Percentiles rank a stretch among this genome's conserved stretches.
These are phyloP conservation scores for Sabuloglossum arenarium DNA, from an alignment of 495 filamentous ascomycete species.

Conservation along the genomic window DNA sequence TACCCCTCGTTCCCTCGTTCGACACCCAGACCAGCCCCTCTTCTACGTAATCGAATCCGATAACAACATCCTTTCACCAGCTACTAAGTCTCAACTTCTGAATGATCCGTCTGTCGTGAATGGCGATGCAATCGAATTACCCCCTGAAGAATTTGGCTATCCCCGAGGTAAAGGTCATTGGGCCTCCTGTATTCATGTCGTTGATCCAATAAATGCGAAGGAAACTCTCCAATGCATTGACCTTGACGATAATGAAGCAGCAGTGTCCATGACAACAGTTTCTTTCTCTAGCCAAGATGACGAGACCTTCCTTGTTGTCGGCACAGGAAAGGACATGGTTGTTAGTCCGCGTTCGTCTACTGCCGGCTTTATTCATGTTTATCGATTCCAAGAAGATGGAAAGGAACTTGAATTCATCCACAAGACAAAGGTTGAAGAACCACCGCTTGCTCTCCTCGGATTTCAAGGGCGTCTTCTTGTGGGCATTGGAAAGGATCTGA, in stretches of 20 bases:
- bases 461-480: constrained; percentile 84
- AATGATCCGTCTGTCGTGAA: constrained; percentile 43
- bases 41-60: constrained; percentile 93
- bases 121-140: constrained; percentile 45
- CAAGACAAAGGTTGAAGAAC: constrained; percentile 78
- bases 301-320: constrained; percentile 78
- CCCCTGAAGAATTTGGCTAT: constrained; percentile 77
- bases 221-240: constrained; percentile 54
- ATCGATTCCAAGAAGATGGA: constrained; percentile 74
- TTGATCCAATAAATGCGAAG: constrained; percentile 65
- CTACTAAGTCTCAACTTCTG: constrained; percentile 48
- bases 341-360: constrained; percentile 51
- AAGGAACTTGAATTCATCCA: constrained; percentile 81
- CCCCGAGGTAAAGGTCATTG: constrained; percentile 66
- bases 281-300: constrained; percentile 73
- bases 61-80: constrained; percentile 62
- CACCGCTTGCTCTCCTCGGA: constrained; percentile 66
- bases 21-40: constrained; percentile 66
- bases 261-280: constrained; percentile 65
- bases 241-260: constrained; percentile 75
- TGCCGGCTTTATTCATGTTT: constrained; percentile 78
- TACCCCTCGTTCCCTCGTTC: constrained; percentile 70
- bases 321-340: constrained; percentile 77
- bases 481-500: constrained; percentile 63
- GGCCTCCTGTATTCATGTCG: constrained; percentile 82